A percentile compares a stretch with the other conserved stretches of the same genome.
Conservation (phyloP, 805 yeast species). For the Cyberlindnera nakhonratchasimensis region DNA sequence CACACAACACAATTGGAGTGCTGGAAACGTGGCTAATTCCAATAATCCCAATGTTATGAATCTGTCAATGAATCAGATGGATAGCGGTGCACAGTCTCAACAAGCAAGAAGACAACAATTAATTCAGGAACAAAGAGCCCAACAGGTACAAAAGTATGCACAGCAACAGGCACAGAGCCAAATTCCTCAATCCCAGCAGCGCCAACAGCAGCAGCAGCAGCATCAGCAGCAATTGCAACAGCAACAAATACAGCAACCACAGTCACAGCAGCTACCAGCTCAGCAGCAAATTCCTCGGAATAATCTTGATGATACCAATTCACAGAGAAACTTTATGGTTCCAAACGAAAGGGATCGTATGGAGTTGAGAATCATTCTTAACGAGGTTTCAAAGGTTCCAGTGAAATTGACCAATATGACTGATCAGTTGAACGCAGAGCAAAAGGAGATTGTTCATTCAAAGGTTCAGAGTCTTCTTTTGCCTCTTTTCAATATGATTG, state of each 20-base stretch:
- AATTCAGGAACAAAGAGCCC: constrained; percentile 16
- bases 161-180: constrained; percentile 17
- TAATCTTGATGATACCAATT: constrained; percentile 2
- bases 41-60: constrained; percentile 3
- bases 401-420: constrained; percentile 67
- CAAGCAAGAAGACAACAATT: constrained; percentile 15
- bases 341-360: constrained; percentile 61
- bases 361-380: constrained; percentile 57
- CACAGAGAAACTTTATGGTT: constrained; percentile 22
- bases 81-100: constrained; percentile 5
- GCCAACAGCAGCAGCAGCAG: constrained; percentile 7
- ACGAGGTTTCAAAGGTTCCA: constrained; percentile 66
- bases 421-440: constrained; percentile 53
- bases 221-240: constrained; percentile 2
- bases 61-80: constrained; percentile 4
- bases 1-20: constrained; percentile 11
- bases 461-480: constrained; percentile 48
- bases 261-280: constrained; percentile 11
- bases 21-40: constrained; percentile 1
- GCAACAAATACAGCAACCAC: constrained; percentile 8
- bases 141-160: constrained; percentile 14
- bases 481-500: constrained; percentile 59
- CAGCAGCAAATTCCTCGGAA: constrained; percentile 5
- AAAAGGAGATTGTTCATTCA: constrained; percentile 57
- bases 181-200: constrained; percentile 14